Evolutionary conservation across 768 basidiomycete genomes (phyloP).

Genomic region (Basidioascus undulatus): DNA sequence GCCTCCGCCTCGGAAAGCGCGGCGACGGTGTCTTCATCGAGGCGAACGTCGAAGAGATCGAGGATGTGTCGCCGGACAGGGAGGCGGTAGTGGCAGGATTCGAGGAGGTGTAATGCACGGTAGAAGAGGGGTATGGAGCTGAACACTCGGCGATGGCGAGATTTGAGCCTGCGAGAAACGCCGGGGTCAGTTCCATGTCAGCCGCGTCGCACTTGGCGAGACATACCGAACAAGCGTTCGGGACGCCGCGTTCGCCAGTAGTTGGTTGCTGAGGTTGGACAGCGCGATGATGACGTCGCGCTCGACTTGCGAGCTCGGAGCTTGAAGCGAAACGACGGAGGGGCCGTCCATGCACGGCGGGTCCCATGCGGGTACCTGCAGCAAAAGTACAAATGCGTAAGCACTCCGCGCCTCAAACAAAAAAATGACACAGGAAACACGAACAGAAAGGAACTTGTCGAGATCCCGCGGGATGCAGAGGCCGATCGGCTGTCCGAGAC

Average conservation of each 20-base stretch:
- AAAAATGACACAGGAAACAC: conserved; percentile 13
- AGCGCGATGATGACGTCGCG: conserved; percentile 69
- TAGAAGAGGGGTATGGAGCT: conserved; percentile 53
- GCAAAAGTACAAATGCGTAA: no score
- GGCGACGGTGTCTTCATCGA: conserved; percentile 35
- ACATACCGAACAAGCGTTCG: conserved; percentile 58
- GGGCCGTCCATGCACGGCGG: conserved; percentile 14
- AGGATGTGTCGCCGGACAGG: conserved; percentile 80
- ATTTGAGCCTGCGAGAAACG: conserved; percentile 49
- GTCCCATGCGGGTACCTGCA: conserved; percentile 51
- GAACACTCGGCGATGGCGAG: conserved; percentile 51
- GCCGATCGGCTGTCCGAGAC: conserved; percentile 66
- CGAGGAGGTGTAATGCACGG: conserved; percentile 66
- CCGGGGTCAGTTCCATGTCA: no score
- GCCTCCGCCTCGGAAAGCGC: neutral
- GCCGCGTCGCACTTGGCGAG: neutral
- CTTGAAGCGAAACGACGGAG: no score
- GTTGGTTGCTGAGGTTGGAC: conserved; percentile 81
- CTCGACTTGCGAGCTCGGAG: conserved; percentile 44
- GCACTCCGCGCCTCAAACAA: neutral
- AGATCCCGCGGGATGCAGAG: conserved; percentile 74
- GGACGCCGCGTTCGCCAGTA: conserved; percentile 84
- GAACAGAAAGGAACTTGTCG: conserved; percentile 50
- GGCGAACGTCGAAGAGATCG: conserved; percentile 68
- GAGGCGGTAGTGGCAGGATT: conserved; percentile 67